Base-by-base conservation (phyloP, 2,329 filamentous ascomycete genomes). In the Trichothecium roseum region DNA sequence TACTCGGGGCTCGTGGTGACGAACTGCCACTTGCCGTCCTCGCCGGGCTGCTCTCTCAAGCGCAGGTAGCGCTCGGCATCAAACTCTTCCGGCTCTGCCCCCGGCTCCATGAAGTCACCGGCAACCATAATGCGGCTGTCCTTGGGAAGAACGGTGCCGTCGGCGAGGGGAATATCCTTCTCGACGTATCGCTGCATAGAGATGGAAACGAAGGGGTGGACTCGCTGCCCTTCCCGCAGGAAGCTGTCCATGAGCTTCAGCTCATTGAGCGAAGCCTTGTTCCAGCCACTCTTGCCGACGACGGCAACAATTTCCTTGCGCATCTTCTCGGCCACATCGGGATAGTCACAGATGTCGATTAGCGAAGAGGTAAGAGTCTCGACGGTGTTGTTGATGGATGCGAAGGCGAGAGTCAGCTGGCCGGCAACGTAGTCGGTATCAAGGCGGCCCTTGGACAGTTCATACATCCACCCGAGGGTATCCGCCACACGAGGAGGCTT, bases 381-480 rank as follows among this genome's bases (percentile, higher is more conserved):
- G 5, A 62, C 59, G 0, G 71, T 72, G 1, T 70, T 75, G 48
- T 75, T 70, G 22, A 74, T 72, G 4, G 68, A 64, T 1, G 68
- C 70, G 29, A 72, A 61, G 1, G 59, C 56, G 15, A 55, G 47
- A 2, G n/a, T 12, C 2, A 52, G 32, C 22, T 52, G 49, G 0
- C 35, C 34, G 4, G 31, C 27, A 8, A 39, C 43, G 3, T 41
- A 35, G 16, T 52, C 39, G 20, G 20, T 24, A 3, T 43, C 40
- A 1, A 8, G 6, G 1, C 15, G 5, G 9, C 41, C 36, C 1
- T 39, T 37, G 7, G 68, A 68, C 30, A 59, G 56, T 13, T 58
- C 55, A 38, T 74, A 69, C 37, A 63, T 57, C 72, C 72, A 77
- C 8, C 64, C 70, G 26, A 76, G 53, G 38, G 67, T 69, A 51